Percentiles rank a stretch among this genome's conserved stretches.
phyloP scores from a whole-genome alignment of 116 monocot genomes.

The Zostera marina region DNA sequence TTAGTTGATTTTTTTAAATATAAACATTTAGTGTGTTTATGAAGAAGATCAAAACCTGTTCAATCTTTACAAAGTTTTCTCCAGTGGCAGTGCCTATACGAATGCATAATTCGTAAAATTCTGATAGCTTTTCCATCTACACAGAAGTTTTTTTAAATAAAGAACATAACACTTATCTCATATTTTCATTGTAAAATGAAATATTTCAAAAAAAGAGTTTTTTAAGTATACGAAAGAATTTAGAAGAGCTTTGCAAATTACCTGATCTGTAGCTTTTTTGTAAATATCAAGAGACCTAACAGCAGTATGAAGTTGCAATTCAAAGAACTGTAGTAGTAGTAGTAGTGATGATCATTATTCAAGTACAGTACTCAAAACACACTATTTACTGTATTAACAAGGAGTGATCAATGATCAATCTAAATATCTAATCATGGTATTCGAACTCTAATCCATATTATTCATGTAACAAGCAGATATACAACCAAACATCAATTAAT shows the following conservation, averaged over 20 bases:
- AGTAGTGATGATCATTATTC: not conserved
- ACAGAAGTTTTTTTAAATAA: conserved; percentile 2
- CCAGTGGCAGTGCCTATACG: conserved; percentile 21
- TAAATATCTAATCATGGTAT: no score
- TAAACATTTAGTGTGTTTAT: not conserved
- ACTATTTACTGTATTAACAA: no score
- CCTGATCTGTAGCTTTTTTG: conserved; percentile 47
- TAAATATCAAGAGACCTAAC: conserved; percentile 76
- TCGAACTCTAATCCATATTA: no score
- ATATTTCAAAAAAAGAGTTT: not conserved
- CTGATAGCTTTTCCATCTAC: conserved; percentile 42
- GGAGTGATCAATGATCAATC: no score
- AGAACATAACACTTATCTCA: not conserved
- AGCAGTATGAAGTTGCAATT: conserved; percentile 67
- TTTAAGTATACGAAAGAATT: no score
- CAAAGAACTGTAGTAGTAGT: conserved; percentile 48
- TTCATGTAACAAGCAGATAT: no score
- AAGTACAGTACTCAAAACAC: not conserved
- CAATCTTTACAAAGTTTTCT: conserved; percentile 25
- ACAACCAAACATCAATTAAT: no score
- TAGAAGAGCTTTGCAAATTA: conserved; percentile 7
- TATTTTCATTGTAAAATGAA: not conserved
- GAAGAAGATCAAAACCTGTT: conserved; percentile 28
- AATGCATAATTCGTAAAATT: conserved; percentile 64
- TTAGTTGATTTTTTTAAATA: conserved; percentile 3